Evolutionary conservation across 1,284 basidiomycete species (phyloP).

Genomic region (Anthracocystis panici-leucophaei): DNA sequence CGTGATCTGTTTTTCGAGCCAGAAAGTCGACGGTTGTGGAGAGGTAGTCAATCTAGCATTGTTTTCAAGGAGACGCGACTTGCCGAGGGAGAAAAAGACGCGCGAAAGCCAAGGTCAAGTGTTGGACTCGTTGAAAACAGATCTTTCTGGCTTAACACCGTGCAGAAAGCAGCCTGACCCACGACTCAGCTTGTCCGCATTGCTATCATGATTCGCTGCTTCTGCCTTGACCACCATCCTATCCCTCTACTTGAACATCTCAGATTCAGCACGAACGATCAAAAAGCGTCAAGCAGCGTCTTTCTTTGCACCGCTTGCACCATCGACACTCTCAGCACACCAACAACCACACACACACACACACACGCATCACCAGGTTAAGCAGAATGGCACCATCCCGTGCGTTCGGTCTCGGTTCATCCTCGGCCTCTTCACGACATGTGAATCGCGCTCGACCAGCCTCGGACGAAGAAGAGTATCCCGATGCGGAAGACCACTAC

Average conservation of each 20-base stretch:
- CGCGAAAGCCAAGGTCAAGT: background rate
- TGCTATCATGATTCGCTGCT: no score
- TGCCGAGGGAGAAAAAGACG: background rate
- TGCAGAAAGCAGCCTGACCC: no score
- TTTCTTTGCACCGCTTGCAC: background rate
- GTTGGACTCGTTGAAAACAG: constrained; percentile 1
- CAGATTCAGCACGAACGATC: no score
- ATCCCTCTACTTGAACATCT: no score
- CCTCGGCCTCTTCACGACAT: constrained; percentile 37
- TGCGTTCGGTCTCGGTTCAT: constrained; percentile 34
- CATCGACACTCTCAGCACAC: background rate
- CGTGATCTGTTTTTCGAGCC: background rate
- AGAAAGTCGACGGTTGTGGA: background rate
- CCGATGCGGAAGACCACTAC: constrained; percentile 30
- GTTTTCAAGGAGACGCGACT: constrained; percentile 2
- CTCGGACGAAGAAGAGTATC: constrained; percentile 33
- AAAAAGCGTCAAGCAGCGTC: no score
- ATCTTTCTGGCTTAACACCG: background rate
- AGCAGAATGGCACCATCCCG: constrained; percentile 35
- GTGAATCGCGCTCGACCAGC: constrained; percentile 21
- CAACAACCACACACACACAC: background rate
- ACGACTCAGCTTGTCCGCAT: no score
- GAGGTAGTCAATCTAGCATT: background rate
- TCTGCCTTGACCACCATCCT: background rate
- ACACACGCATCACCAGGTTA: background rate